A percentile compares a stretch with the other conserved stretches of the same genome.
These are phyloP conservation scores for Hortaea werneckii DNA, from an alignment of 2,329 filamentous ascomycete species.

Conservation along the genomic window DNA sequence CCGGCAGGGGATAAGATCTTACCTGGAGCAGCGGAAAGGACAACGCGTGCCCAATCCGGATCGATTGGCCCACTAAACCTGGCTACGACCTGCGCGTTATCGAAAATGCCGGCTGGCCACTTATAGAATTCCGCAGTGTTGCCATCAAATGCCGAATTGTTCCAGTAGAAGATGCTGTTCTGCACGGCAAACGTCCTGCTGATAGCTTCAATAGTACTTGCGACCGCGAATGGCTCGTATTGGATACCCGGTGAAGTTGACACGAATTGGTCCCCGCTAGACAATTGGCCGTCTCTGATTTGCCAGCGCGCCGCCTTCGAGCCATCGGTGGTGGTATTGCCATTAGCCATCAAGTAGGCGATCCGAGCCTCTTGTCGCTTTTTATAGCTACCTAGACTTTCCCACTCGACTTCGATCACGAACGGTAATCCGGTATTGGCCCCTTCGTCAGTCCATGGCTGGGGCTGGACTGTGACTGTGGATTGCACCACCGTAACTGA, in stretches of 20 bases:
- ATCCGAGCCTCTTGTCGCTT: slow-evolving; percentile 14
- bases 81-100: slow-evolving; percentile 20
- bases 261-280: slow-evolving; percentile 12
- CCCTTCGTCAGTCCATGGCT: slow-evolving; percentile 16
- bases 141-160: slow-evolving; percentile 21
- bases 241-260: slow-evolving; percentile 15
- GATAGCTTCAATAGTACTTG: slow-evolving; percentile 15
- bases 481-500: slow-evolving; percentile 19
- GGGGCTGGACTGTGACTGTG: slow-evolving; percentile 20
- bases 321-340: slow-evolving; percentile 24
- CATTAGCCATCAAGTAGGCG: slow-evolving; percentile 22
- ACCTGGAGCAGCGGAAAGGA: slow-evolving; percentile 16
- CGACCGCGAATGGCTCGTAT: slow-evolving; percentile 19
- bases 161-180: slow-evolving; percentile 23
- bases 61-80: slow-evolving; percentile 19
- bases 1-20: too few species aligned
- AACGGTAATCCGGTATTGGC: slow-evolving; percentile 24
- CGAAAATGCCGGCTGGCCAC: slow-evolving; percentile 13
- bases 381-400: neutral
- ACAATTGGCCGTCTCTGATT: slow-evolving; percentile 19
- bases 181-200: slow-evolving; percentile 19
- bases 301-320: slow-evolving; percentile 20
- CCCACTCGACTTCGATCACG: slow-evolving; percentile 14
- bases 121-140: slow-evolving; percentile 25
- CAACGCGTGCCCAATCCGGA: slow-evolving; percentile 19